A percentile compares a stretch with the other conserved stretches of the same genome.
Evolutionary conservation across 164 flowering plant species (phyloP).

Genomic region (Tetracentron sinense): DNA sequence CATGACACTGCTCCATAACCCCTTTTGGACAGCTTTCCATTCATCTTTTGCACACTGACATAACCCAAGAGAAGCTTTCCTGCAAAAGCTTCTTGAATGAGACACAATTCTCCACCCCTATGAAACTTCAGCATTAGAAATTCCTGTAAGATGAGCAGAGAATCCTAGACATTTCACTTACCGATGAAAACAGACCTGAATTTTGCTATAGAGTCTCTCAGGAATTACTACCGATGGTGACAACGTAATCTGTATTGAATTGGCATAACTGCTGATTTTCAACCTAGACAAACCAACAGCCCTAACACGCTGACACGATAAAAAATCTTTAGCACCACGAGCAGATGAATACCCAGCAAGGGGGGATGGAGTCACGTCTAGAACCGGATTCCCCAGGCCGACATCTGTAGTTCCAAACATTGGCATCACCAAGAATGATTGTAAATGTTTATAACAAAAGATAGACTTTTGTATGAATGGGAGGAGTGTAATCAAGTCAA

Average conservation of each 20-base stretch:
- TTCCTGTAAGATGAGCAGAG: neutral
- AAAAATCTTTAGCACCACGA: conserved; percentile 32
- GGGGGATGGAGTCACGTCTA: conserved; percentile 40
- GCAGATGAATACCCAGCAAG: conserved; percentile 21
- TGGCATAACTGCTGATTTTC: conserved; percentile 60
- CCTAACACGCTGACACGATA: conserved; percentile 59
- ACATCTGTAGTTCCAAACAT: conserved; percentile 42
- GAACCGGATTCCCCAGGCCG: conserved; percentile 38
- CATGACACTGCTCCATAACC: conserved; percentile 52
- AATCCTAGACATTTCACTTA: conserved; percentile 26
- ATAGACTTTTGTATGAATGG: no score
- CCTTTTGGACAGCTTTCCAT: conserved; percentile 64
- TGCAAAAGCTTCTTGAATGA: conserved; percentile 24
- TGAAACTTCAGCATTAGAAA: no score
- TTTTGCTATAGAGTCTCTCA: conserved; percentile 53
- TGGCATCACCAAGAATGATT: neutral
- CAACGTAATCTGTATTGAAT: conserved; percentile 52
- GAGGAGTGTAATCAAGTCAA: no score
- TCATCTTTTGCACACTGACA: conserved; percentile 74
- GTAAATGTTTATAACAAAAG: neutral
- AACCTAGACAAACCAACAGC: conserved; percentile 61
- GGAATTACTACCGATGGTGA: conserved; percentile 64
- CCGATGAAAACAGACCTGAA: conserved; percentile 76
- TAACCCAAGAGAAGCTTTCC: conserved; percentile 73
- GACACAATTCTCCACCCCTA: no score